Evolutionary conservation across 176 grass and related monocot genomes (phyloP).

Genomic region (Aegilops sharonensis): DNA sequence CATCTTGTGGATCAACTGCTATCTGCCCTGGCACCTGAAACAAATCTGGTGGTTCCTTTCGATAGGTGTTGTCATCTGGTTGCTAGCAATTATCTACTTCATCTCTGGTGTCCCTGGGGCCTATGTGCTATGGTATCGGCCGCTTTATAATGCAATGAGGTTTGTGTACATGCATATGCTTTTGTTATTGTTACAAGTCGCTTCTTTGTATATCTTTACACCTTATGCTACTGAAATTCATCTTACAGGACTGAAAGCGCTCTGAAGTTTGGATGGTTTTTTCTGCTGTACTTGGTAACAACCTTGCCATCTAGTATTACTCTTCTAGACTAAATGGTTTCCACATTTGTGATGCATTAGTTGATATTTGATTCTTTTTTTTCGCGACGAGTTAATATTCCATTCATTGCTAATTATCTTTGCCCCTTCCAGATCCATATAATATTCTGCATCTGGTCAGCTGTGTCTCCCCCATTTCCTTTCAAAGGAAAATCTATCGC

Average conservation of each 20-base stretch:
- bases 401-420: conserved; percentile 17
- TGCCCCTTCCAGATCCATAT: conserved; percentile 79
- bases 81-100: conserved; percentile 96
- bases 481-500: conserved; percentile 99
- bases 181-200: conserved; percentile 11
- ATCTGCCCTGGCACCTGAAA: conserved; percentile 1
- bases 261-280: conserved; percentile 95
- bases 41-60: conserved; percentile 16
- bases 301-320: background rate
- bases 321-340: conserved; percentile 11
- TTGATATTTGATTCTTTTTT: background rate
- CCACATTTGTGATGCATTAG: background rate
- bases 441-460: conserved; percentile 79
- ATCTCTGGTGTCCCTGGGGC: conserved; percentile 87
- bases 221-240: conserved; percentile 2
- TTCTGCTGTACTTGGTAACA: conserved; percentile 85
- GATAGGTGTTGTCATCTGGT: conserved; percentile 90
- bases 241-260: conserved; percentile 89
- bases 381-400: background rate
- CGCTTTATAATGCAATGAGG: conserved; percentile 97
- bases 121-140: conserved; percentile 91
- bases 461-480: conserved; percentile 87
- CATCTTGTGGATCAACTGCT: background rate
- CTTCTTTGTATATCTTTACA: conserved; percentile 20
- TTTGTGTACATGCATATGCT: conserved; percentile 33